Evolutionary conservation across 331 rosid species (phyloP), one percentile per base, ranked within the genome.

Genomic region (Cydonia oblonga): DNA sequence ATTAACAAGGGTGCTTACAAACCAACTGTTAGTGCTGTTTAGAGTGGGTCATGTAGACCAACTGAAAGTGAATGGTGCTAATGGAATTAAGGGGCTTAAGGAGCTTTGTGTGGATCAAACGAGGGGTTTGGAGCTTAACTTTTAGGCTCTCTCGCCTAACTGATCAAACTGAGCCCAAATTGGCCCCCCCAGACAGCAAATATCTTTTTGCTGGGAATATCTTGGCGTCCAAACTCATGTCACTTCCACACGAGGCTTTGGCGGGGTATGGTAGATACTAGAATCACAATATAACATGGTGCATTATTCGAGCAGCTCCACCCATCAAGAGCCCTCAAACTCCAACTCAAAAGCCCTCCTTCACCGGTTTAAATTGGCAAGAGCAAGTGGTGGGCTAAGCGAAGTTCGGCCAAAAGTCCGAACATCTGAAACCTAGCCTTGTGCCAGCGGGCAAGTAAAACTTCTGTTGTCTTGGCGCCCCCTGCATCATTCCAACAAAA

Each of bases 21-120:
- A 57, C 74, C 79, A 81, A 79, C 64, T 71, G 80, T 72, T 75
- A 53, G 83, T 7, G 24, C 52, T 66, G 53, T 61, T 19, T 49
- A 25, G 11, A 30, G 13, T 38, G 20, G 44, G 71, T 44, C 74
- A 51, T 42, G 73, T 75, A 67, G 84, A 67, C 75, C 80, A 68
- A 49, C 24, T 53, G 72, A 70, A 77, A 79, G 73, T 44, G 61
- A 81, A 35, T 28, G 32, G 75, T 74, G 14, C 20, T 28, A n/a
- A 51, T 23, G 72, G 49, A 64, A n/a, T 64, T 18, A 58, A 69
- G 19, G 78, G 81, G 69, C 83, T 70, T 35, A 82, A 70, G 61
- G 14, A 79, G 63, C 5, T 69, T 75, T 46, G 73, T 42, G 75
- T 67, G 76, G 77, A 56, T 22, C 18, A 69, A 5, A 13, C 35